Evolutionary conservation across 2,329 filamentous ascomycete genomes (phyloP), one percentile per base, ranked within the genome.

Genomic region (Colletotrichum tropicicola): DNA sequence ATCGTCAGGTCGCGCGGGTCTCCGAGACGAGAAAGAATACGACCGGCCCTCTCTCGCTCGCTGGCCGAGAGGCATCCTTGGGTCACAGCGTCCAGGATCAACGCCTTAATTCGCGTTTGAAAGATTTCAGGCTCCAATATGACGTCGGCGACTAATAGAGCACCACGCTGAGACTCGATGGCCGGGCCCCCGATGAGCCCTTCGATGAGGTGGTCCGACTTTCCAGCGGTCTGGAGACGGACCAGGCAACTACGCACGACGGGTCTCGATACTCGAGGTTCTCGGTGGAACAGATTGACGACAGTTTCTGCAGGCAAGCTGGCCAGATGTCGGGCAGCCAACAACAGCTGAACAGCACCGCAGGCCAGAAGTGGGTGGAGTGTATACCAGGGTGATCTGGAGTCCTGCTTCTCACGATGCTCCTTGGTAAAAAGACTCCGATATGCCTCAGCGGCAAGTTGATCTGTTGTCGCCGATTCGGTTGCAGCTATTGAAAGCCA

Each of bases 1-100:
- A 15, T 28, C 12, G 44, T 17, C 9, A 63, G 37, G 41, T 63
- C 45, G 32, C 59, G 59, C 3, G 59, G 59, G 23, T 59, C 59
- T 8, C 35, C 59, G 5, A 45, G 30, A 7, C 13, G 25, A 6
- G 54, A 63, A 19, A 59, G 54, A 1, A 63, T 13, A 7, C 54
- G 54, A 8, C 59, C 59, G 3, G 59, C 45, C 37, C 23, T 37
- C 5, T 45, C 28, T 2, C 59, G 35, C 15, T 63, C 45, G n/a
- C 4, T 32, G 0, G 45, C 23, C 2, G 28, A 39, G 12, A 52
- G 25, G 0, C 4, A 15, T 8, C 37, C 39, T 1, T 39, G 9
- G 5, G 37, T 7, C 3, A 59, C 23, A 6, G 52, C 17, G 2
- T 37, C 6, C 3, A 63, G n/a, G 1, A 47, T 15, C 4, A 19